Conservation (phyloP, 2,329 filamentous ascomycete species). For the Chrysosphaeria jannelii region DNA sequence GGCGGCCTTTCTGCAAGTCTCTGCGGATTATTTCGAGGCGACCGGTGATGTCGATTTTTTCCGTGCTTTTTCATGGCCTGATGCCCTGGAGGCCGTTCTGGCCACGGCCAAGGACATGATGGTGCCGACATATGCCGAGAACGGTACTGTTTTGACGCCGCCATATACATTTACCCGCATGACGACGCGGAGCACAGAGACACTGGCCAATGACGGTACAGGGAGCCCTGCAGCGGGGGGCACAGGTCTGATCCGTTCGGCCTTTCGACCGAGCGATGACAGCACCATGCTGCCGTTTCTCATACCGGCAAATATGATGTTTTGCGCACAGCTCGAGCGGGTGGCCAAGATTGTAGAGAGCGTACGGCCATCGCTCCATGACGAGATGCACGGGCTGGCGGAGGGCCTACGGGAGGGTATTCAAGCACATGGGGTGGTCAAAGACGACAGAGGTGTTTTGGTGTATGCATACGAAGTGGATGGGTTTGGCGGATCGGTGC, state of each 20-base stretch:
- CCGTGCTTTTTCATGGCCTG: constrained; percentile 18
- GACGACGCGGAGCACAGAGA: constrained; percentile 40
- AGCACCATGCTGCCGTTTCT: constrained; percentile 49
- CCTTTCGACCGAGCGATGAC: constrained; percentile 56
- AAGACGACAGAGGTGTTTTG: no score
- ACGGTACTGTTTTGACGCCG: constrained; percentile 18
- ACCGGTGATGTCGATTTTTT: constrained; percentile 38
- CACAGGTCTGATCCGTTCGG: constrained; percentile 39
- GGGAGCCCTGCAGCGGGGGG: constrained; percentile 45
- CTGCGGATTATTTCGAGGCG: constrained; percentile 37
- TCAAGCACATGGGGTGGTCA: constrained; percentile 3
- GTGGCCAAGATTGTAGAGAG: no score
- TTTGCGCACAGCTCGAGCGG: constrained; percentile 12
- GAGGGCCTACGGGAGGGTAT: constrained; percentile 3
- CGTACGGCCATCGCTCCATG: constrained; percentile 1
- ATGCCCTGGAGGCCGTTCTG: constrained; percentile 33
- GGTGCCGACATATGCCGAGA: constrained; percentile 27
- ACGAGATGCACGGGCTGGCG: constrained; percentile 1
- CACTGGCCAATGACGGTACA: constrained; percentile 31
- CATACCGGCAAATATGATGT: constrained; percentile 51
- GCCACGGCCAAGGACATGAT: constrained; percentile 31
- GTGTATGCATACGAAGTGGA: constrained; percentile 42
- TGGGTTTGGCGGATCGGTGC: constrained; percentile 27
- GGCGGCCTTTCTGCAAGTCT: constrained; percentile 42
- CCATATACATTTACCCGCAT: constrained; percentile 41